Conservation (phyloP, 306 rosid species). For the Corylus americana region DNA sequence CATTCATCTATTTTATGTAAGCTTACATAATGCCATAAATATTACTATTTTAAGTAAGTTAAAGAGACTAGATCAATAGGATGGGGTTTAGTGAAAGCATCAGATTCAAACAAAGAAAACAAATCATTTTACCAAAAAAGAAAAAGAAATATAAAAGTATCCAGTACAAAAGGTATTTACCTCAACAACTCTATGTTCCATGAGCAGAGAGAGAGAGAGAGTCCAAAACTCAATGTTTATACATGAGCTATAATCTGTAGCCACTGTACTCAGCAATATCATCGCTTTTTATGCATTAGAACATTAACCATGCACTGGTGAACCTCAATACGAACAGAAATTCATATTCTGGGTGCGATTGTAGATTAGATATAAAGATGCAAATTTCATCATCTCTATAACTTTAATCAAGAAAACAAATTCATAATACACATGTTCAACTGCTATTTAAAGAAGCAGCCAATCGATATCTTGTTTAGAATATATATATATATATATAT, state of each 20-base stretch:
- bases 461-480: not conserved
- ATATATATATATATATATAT: not conserved
- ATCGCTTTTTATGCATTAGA: not conserved
- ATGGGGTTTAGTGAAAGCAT: not conserved
- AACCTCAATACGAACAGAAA: not conserved
- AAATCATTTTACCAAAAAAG: no score
- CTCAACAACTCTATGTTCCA: no score
- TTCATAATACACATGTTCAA: no score
- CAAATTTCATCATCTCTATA: not conserved
- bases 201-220: no score
- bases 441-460: not conserved
- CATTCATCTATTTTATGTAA: not conserved
- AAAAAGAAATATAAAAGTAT: not conserved
- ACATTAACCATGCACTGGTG: not conserved
- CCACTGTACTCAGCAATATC: not conserved
- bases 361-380: not conserved
- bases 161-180: not conserved
- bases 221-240: no score
- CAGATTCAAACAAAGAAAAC: no score
- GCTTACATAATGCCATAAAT: not conserved
- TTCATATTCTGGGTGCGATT: not conserved
- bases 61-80: not conserved
- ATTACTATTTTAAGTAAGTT: not conserved
- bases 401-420: no score
- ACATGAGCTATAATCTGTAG: no score